phyloP scores from a whole-genome alignment of 768 basidiomycete genomes.

The Neoboletus magnificus region DNA sequence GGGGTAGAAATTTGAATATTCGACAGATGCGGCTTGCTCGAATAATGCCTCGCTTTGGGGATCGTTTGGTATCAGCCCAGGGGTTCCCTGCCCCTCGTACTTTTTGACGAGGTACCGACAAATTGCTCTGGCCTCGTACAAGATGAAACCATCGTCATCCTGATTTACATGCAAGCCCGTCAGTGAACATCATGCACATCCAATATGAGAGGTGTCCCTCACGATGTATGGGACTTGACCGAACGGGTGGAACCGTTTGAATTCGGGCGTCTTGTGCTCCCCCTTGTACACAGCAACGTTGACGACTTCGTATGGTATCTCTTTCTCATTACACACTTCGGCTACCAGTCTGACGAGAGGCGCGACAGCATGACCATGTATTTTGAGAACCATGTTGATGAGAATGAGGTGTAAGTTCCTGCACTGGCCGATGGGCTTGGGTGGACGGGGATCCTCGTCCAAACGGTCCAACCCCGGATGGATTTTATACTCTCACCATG shows the following conservation, averaged over 20 bases:
- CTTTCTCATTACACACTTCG: slow-evolving; percentile 37
- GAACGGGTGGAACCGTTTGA: slow-evolving; percentile 35
- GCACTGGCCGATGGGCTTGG: not conserved
- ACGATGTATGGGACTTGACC: slow-evolving; percentile 37
- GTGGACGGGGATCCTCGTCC: not conserved
- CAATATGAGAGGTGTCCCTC: not conserved
- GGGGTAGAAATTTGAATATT: slow-evolving; percentile 45
- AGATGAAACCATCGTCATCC: slow-evolving; percentile 33
- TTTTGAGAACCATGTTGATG: slow-evolving; percentile 41
- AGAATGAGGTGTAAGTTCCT: no score
- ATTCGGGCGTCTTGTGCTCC: slow-evolving; percentile 32
- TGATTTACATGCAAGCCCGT: not conserved
- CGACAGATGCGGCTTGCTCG: slow-evolving; percentile 23
- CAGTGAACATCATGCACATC: not conserved
- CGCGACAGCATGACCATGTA: slow-evolving; percentile 38
- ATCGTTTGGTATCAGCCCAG: slow-evolving; percentile 17
- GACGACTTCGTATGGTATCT: slow-evolving; percentile 38
- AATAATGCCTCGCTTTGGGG: slow-evolving; percentile 15
- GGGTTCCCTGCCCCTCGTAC: slow-evolving; percentile 21
- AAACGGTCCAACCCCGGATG: not conserved
- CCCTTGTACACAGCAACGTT: slow-evolving; percentile 32
- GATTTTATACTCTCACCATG: slow-evolving; percentile 1
- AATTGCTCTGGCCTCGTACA: slow-evolving; percentile 30
- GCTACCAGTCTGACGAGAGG: slow-evolving; percentile 42
- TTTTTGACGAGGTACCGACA: slow-evolving; percentile 31